Evolutionary conservation across 352 stramenopile genomes (phyloP), one percentile per base, ranked within the genome.

Genomic region (Phytophthora sp.): DNA sequence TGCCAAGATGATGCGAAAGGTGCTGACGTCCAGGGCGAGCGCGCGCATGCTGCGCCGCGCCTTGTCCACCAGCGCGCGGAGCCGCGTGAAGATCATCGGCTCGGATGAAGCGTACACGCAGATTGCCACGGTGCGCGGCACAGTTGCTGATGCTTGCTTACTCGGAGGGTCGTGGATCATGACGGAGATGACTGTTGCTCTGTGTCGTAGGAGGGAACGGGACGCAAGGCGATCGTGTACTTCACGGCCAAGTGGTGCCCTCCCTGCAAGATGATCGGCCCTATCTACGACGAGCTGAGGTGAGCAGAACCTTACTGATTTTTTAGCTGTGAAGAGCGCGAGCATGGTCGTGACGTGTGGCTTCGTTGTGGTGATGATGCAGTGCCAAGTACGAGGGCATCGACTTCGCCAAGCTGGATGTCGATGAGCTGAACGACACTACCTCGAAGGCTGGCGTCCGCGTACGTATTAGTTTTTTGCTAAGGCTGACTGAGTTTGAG

Each of bases 251-350:
- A 85, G 68, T 97, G 90, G 90, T 97, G 90, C 50, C 82, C 83
- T n/a, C 90, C 90, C 9, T 97, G 90, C 84, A 96, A 96, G 70
- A 87, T 95, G 69, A 96, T 97, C 57, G 85, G 80, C 6, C 90
- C 90, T 8, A 89, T 94, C 58, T 96, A 90, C 67, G 82, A 94
- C 53, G 74, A 94, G 32, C 72, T 97, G 15, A 95, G 84, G 88
- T 94, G 42, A 11, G 69, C 21, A n/a, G n/a, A n/a, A n/a, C n/a
- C n/a, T n/a, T n/a, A n/a, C n/a, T n/a, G n/a, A n/a, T n/a, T n/a
- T n/a, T n/a, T n/a, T n/a, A n/a, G n/a, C n/a, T n/a, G n/a, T n/a
- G n/a, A n/a, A n/a, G n/a, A n/a, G n/a, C n/a, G n/a, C n/a, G n/a
- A n/a, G n/a, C n/a, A n/a, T n/a, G n/a, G n/a, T n/a, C n/a, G n/a